Evolutionary conservation across 163 green algal genomes (phyloP), one percentile per base, ranked within the genome.

Genomic region (Chloroidium sp.): DNA sequence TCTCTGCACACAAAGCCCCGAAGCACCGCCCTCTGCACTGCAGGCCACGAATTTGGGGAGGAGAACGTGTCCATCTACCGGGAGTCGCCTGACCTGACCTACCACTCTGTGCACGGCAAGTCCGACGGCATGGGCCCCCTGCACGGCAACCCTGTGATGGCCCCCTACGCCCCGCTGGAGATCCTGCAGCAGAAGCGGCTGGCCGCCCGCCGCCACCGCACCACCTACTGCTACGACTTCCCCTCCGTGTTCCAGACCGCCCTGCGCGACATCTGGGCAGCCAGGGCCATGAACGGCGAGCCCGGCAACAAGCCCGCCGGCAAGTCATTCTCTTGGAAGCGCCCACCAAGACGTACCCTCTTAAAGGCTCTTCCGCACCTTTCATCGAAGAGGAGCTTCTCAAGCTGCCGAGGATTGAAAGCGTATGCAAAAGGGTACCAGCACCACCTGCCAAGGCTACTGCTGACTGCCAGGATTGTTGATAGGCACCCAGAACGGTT

Each of bases 171-270:
- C 1, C 84, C 85, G 59, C 85, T 94, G 80, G 89, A 91, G 75
- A 62, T 77, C 8, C 86, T 97, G 84, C 93, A 97, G 87, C 90
- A 94, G 80, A 94, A 94, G 83, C 91, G 92, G 0, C 84, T 98
- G 82, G 88, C 91, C 2, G 94, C 94, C 10, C 88, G 93, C 2
- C 89, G 94, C 8, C 92, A 96, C 86, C 90, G 87, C 67, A 97
- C 94, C 62, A 98, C 94, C 58, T 98, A 97, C 88, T 93, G 87
- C 85, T 98, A 97, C 84, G 94, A 98, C 87, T 97, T 97, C 87
- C 95, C 95, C 0, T 86, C 84, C 2, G 92, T 97, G 60, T 97
- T 98, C 88, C 90, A 92, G 75, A 92, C 94, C 61, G 94, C 93
- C 59, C 88, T 97, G 84, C 84, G 91, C 58, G 86, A 91, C 76